Percentiles rank a stretch among this genome's conserved stretches.
phyloP scores from a whole-genome alignment of 495 filamentous ascomycete genomes.

The Articulospora tetracladia region DNA sequence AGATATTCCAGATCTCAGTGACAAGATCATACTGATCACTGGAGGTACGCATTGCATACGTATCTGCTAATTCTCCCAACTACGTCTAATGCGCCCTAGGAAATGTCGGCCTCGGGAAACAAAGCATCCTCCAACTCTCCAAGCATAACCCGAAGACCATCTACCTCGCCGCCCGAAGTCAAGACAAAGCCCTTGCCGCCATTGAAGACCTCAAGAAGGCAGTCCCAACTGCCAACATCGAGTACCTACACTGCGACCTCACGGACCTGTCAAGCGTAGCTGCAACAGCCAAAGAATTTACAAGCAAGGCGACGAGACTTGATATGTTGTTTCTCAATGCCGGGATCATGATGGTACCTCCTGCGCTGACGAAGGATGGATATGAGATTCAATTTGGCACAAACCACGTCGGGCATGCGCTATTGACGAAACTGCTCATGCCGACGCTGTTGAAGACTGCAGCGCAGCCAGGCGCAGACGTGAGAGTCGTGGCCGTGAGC shows the following conservation, averaged over 20 bases:
- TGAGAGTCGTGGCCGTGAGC: constrained; percentile 38
- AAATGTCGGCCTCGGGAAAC: constrained; percentile 63
- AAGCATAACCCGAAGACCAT: constrained; percentile 56
- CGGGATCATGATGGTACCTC: constrained; percentile 56
- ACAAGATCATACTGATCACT: constrained; percentile 59
- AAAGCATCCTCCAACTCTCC: constrained; percentile 58
- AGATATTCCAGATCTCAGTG: constrained; percentile 53
- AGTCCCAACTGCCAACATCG: constrained; percentile 28
- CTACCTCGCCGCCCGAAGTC: constrained; percentile 57
- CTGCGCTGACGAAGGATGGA: constrained; percentile 48
- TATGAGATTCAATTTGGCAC: constrained; percentile 66
- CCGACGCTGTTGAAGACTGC: constrained; percentile 45
- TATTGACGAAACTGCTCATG: constrained; percentile 63
- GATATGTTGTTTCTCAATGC: constrained; percentile 68
- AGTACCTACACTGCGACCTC: constrained; percentile 25
- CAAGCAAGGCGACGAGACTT: constrained; percentile 24
- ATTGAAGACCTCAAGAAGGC: constrained; percentile 43
- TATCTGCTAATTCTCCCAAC: neutral
- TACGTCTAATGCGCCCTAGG: constrained; percentile 35
- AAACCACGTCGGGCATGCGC: constrained; percentile 65
- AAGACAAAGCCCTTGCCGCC: constrained; percentile 45
- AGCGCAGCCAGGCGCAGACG: constrained; percentile 34
- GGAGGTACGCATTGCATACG: constrained; percentile 40
- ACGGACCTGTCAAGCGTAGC: constrained; percentile 18
- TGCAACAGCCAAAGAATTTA: constrained; percentile 17